Evolutionary conservation across 2,329 filamentous ascomycete species (phyloP).

Genomic region (Clathrospora elynae): DNA sequence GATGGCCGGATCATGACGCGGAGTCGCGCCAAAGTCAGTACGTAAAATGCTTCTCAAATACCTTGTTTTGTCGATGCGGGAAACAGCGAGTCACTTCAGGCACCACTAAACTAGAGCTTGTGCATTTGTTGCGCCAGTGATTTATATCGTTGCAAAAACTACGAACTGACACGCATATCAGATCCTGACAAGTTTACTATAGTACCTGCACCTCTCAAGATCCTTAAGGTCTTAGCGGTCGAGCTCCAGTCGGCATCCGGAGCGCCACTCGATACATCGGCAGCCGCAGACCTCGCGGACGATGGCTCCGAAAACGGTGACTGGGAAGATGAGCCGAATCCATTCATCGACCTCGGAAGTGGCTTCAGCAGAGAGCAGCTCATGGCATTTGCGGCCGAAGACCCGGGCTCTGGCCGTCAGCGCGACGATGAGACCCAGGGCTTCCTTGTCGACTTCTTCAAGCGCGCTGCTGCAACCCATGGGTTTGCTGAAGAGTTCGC

Average conservation of each 20-base stretch:
- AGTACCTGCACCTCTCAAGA: conserved; percentile 88
- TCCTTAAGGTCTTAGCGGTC: conserved; percentile 92
- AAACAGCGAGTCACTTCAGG: too few relatives aligned
- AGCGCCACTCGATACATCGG: conserved; percentile 60
- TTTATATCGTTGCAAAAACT: conserved; percentile 2
- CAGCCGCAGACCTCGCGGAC: conserved; percentile 67
- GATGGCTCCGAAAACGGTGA: conserved; percentile 67
- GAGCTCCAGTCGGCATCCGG: conserved; percentile 85
- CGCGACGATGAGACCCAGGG: conserved; percentile 89
- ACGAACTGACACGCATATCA: conserved; percentile 43
- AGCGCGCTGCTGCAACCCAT: conserved; percentile 57
- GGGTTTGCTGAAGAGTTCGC: conserved; percentile 62
- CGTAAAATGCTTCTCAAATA: conserved; percentile 27
- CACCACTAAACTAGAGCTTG: too few relatives aligned
- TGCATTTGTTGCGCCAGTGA: not conserved
- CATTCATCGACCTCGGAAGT: conserved; percentile 71
- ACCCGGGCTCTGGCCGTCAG: conserved; percentile 60
- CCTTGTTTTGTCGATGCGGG: too few relatives aligned
- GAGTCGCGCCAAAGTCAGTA: conserved; percentile 83
- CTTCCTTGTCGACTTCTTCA: conserved; percentile 83
- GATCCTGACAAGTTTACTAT: conserved; percentile 89
- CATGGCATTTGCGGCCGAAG: conserved; percentile 72
- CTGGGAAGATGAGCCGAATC: conserved; percentile 85
- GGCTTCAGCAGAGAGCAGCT: conserved; percentile 65
- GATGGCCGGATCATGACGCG: conserved; percentile 90